These are phyloP conservation scores for Allium fistulosum DNA, from an alignment of 106 monocot species.

Conservation along the genomic window DNA sequence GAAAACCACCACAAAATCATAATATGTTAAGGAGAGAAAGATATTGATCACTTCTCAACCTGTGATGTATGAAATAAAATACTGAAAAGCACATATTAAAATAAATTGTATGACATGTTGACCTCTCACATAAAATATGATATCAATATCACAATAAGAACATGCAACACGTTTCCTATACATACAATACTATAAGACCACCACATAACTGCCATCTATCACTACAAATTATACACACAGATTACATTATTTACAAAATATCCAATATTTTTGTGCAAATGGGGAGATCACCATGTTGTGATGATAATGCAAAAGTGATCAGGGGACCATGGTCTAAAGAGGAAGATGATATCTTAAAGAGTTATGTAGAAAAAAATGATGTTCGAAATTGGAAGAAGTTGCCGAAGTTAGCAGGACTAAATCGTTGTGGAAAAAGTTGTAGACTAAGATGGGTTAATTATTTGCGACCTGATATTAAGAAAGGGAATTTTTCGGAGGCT, in stretches of 20 bases:
- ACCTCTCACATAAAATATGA: slow-evolving; percentile 8
- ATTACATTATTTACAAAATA: neutral
- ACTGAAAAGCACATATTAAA: neutral
- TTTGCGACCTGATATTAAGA: slow-evolving; percentile 24
- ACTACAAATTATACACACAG: neutral
- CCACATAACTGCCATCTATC: slow-evolving; percentile 8
- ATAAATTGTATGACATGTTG: slow-evolving; percentile 3
- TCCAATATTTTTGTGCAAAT: neutral
- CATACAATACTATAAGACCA: slow-evolving; percentile 4
- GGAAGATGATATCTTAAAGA: slow-evolving; percentile 26
- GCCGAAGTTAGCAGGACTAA: slow-evolving; percentile 19
- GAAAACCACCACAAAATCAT: too few relatives aligned
- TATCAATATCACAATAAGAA: neutral
- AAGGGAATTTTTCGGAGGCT: slow-evolving; percentile 18
- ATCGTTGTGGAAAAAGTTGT: slow-evolving; percentile 27
- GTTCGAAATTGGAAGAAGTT: slow-evolving; percentile 21
- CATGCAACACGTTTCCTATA: neutral
- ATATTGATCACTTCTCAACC: neutral
- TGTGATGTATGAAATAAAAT: neutral
- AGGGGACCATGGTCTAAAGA: slow-evolving; percentile 35
- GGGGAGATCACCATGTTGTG: slow-evolving; percentile 15
- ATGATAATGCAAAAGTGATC: slow-evolving; percentile 7
- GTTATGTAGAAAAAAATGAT: slow-evolving; percentile 18
- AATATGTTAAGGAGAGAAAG: too few relatives aligned
- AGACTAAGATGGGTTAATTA: slow-evolving; percentile 37